A percentile compares a stretch with the other conserved stretches of the same genome.
Evolutionary conservation across 441 rosid genomes (phyloP).

Genomic region (Brassica balearica): DNA sequence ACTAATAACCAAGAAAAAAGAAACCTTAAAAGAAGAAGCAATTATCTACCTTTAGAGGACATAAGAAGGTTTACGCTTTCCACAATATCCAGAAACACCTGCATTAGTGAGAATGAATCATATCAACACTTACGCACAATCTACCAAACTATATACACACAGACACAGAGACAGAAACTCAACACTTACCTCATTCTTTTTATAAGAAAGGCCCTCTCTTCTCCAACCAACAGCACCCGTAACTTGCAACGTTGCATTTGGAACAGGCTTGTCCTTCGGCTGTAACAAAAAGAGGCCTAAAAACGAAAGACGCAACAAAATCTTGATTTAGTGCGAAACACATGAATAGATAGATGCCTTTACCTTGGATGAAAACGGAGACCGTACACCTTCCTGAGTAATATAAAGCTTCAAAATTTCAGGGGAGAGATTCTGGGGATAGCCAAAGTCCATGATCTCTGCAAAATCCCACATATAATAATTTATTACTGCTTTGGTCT

Average conservation of each 20-base stretch:
- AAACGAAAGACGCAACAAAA: constrained; percentile 16
- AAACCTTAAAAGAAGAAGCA: not conserved
- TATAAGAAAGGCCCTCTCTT: constrained; percentile 95
- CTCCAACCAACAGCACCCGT: constrained; percentile 99
- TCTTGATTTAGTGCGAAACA: constrained; percentile 2
- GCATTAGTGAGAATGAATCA: constrained; percentile 23
- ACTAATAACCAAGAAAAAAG: not conserved
- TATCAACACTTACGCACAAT: too few relatives aligned
- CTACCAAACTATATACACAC: constrained; percentile 10
- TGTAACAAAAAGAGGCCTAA: constrained; percentile 39
- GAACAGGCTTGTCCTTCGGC: constrained; percentile 91
- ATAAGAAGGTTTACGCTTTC: constrained; percentile 98
- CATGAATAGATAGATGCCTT: constrained; percentile 14
- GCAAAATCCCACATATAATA: constrained; percentile 39
- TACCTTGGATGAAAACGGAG: constrained; percentile 97
- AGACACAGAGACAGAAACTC: not conserved
- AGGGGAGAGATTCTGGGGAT: constrained; percentile 97
- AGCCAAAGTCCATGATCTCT: constrained; percentile 99
- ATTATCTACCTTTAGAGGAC: constrained; percentile 88
- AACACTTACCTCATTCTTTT: constrained; percentile 89
- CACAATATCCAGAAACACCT: constrained; percentile 98
- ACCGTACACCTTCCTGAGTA: constrained; percentile 98
- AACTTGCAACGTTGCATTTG: constrained; percentile 98
- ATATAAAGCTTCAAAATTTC: constrained; percentile 97
- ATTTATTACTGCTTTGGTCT: too few relatives aligned